Percentiles rank a stretch among this genome's conserved stretches.
Conservation (phyloP, 495 filamentous ascomycete species). For the Xylaria sp. region DNA sequence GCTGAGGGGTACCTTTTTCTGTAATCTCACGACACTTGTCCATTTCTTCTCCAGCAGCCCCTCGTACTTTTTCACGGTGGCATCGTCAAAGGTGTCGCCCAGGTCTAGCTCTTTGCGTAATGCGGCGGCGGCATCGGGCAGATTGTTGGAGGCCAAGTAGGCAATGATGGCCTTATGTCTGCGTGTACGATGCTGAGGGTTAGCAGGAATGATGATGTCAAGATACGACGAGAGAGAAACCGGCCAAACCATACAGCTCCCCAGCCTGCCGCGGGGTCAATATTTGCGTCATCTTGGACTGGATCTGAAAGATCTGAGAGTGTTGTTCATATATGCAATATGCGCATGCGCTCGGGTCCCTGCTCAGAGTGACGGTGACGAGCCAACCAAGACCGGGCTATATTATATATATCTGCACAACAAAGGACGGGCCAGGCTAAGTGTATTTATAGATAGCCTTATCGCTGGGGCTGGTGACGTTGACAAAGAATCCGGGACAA, state of each 20-base stretch:
- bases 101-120: conserved; percentile 70
- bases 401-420: neutral
- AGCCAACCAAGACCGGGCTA: conserved; percentile 8
- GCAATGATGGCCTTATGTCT: conserved; percentile 90
- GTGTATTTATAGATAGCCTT: neutral
- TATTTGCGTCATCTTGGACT: conserved; percentile 69
- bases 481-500: conserved; percentile 1
- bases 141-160: conserved; percentile 77
- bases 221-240: neutral
- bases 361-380: neutral
- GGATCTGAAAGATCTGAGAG: neutral
- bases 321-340: conserved; percentile 10
- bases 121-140: conserved; percentile 69
- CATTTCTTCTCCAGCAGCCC: conserved; percentile 93
- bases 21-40: conserved; percentile 88
- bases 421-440: neutral
- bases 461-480: neutral
- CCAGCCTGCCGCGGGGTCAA: conserved; percentile 83
- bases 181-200: conserved; percentile 13
- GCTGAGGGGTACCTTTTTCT: conserved; percentile 74
- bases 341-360: conserved; percentile 19
- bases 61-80: conserved; percentile 86
- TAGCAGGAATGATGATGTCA: neutral
- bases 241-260: conserved; percentile 72
- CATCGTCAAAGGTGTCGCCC: conserved; percentile 73